Evolutionary conservation across 129 eudicot species (phyloP), one percentile per base, ranked within the genome.

Genomic region (Cynara cardunculus): DNA sequence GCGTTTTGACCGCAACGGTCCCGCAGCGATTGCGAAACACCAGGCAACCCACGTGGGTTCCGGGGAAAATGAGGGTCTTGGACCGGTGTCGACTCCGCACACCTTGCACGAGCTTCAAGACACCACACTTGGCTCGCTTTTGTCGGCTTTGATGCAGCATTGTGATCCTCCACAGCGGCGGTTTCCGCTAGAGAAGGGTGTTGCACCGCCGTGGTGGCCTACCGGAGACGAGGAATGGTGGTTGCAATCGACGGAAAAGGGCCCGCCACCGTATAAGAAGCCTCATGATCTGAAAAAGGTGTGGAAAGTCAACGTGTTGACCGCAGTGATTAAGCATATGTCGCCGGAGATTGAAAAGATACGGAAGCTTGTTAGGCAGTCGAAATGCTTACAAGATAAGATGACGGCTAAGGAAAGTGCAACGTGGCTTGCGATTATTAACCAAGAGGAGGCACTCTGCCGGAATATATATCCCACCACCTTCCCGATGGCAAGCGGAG

Each of bases 151-250:
- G 76, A 91, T 91, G 94, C 94, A 90, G 71, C 94, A 90, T 49
- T 90, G 94, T 56, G 87, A 90, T 32, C 94, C 94, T 0, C 96
- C 96, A 0, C 96, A 91, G 81, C 82, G 96, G 72, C 83, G 96
- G 79, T 91, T 91, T 59, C 96, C 96, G 0, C 53, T 91, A 72
- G 96, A 91, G 53, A 91, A 91, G 73, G 96, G 96, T n/a, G 82
- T 89, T 37, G 88, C 96, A 13, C 96, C 96, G 6, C 97, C 93
- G 0, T 91, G 97, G 97, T 91, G 97, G 97, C 97, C 97, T 1
- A 79, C 80, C 1, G 97, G 97, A 65, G 82, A 87, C 21, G 97
- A 91, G 81, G 82, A 84, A 4, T 91, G 97, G 97, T 91, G 97
- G 91, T 80, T 83, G 31, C 87, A 81, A 41, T 37, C 83, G 28